These are phyloP conservation scores for Encephalitozoon cuniculi DNA, from an alignment of 371 early-diverging fungal genomes.

Conservation along the genomic window DNA sequence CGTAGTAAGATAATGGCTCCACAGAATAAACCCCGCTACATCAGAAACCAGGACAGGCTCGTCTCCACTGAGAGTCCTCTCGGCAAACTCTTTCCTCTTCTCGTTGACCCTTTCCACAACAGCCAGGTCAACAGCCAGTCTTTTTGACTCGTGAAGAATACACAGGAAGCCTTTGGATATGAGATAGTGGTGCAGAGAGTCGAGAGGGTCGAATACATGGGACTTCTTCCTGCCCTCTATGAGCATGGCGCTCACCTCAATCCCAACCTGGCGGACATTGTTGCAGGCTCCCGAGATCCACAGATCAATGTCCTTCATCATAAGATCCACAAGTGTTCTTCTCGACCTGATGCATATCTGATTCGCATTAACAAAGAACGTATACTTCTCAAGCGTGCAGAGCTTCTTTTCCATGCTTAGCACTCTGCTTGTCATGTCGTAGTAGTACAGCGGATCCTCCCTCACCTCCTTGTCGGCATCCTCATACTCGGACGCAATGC, in stretches of 20 bases:
- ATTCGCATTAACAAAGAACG: background rate
- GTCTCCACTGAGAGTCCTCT: background rate
- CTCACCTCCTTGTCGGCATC: background rate
- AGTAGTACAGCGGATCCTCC: constrained; percentile 12
- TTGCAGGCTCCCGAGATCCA: background rate
- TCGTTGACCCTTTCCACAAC: constrained; percentile 14
- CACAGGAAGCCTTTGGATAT: background rate
- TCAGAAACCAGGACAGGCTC: background rate
- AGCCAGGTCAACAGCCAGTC: background rate
- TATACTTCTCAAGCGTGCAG: background rate
- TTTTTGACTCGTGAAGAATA: constrained; percentile 1
- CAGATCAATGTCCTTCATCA: background rate
- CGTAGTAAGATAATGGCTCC: constrained; percentile 3
- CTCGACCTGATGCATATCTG: background rate
- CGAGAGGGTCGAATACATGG: constrained; percentile 9
- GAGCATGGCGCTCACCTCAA: background rate
- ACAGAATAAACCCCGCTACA: constrained; percentile 19
- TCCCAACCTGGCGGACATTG: background rate
- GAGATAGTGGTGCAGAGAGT: background rate
- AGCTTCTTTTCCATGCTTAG: background rate
- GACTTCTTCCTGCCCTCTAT: background rate
- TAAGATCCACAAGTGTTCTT: background rate
- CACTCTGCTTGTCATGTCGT: background rate
- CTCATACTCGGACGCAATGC: background rate
- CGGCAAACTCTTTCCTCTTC: background rate